phyloP scores from a whole-genome alignment of 2,329 filamentous ascomycete genomes.

The Cordyceps cateniannulata region DNA sequence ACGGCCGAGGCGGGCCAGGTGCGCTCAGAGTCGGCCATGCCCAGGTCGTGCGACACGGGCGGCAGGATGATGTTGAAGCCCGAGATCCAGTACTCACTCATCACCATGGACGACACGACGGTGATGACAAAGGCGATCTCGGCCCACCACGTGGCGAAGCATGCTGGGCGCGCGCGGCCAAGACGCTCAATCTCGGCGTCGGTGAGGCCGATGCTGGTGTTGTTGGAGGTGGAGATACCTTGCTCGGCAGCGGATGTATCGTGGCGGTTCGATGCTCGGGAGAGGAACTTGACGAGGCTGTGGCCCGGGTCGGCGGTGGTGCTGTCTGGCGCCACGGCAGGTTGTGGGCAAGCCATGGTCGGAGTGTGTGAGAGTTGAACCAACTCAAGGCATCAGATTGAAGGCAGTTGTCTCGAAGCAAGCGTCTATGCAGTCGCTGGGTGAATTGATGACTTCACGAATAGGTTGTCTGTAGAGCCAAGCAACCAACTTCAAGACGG shows the following conservation, averaged over 20 bases:
- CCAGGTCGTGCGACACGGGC: slow-evolving; percentile 51
- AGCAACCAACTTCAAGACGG: background rate
- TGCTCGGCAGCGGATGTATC: background rate
- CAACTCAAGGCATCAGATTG: background rate
- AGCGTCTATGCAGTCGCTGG: background rate
- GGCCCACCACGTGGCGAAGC: slow-evolving; percentile 45
- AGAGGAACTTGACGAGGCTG: slow-evolving; percentile 1
- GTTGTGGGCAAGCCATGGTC: slow-evolving; percentile 8
- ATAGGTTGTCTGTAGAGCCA: background rate
- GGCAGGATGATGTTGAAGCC: slow-evolving; percentile 72
- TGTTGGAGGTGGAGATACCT: background rate
- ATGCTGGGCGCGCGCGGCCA: slow-evolving; percentile 53
- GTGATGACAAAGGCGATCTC: slow-evolving; percentile 59
- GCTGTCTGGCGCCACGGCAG: slow-evolving; percentile 10
- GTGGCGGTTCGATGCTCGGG: background rate
- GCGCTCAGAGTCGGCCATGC: slow-evolving; percentile 54
- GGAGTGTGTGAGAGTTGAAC: too few relatives aligned
- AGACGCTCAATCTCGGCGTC: slow-evolving; percentile 48
- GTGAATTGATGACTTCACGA: too few relatives aligned
- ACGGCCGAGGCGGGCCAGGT: slow-evolving; percentile 62
- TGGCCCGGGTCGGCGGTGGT: background rate
- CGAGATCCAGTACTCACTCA: slow-evolving; percentile 68
- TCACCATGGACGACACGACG: slow-evolving; percentile 55
- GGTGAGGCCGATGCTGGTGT: slow-evolving; percentile 12
- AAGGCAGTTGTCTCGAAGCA: background rate